These are phyloP conservation scores for Citrus maxima DNA, from an alignment of 345 rosid species.

Conservation along the genomic window DNA sequence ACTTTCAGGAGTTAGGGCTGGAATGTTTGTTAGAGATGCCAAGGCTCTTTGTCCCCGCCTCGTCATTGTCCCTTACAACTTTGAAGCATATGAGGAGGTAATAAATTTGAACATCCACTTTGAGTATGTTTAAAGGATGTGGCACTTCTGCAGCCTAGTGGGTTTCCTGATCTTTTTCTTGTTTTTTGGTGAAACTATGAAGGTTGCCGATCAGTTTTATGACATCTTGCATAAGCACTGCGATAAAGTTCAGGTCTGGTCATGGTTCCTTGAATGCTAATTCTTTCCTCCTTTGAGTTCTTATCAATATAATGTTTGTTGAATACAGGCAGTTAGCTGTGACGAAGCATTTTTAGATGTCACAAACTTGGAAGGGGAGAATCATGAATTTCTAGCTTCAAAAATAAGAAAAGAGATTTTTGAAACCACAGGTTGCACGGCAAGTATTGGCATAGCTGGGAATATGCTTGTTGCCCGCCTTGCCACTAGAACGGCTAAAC, in stretches of 20 bases:
- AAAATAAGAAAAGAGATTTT: slow-evolving; percentile 70
- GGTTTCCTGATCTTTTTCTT: slow-evolving; percentile 6
- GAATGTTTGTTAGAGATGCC: slow-evolving; percentile 93
- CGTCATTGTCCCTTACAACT: slow-evolving; percentile 80
- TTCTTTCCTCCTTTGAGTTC: background rate
- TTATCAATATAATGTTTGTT: slow-evolving; percentile 15
- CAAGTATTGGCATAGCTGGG: slow-evolving; percentile 84
- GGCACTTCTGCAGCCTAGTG: background rate
- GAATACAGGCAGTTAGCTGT: slow-evolving; percentile 82
- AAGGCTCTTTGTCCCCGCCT: slow-evolving; percentile 88
- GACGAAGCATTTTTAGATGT: slow-evolving; percentile 96
- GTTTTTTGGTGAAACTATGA: slow-evolving; percentile 15
- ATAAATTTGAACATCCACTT: slow-evolving; percentile 2
- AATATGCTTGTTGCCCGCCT: slow-evolving; percentile 97
- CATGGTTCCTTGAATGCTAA: slow-evolving; percentile 5
- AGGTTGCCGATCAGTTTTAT: slow-evolving; percentile 96
- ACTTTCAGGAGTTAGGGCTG: slow-evolving; percentile 69
- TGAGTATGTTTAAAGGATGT: background rate
- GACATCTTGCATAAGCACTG: slow-evolving; percentile 81
- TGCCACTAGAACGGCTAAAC: slow-evolving; percentile 91
- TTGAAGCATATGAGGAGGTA: slow-evolving; percentile 89
- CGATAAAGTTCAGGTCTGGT: slow-evolving; percentile 71
- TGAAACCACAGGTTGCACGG: slow-evolving; percentile 80
- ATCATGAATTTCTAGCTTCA: slow-evolving; percentile 64
- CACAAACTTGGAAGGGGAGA: slow-evolving; percentile 43